phyloP scores from a whole-genome alignment of 2,329 filamentous ascomycete genomes.

The Periconia macrospinosa region DNA sequence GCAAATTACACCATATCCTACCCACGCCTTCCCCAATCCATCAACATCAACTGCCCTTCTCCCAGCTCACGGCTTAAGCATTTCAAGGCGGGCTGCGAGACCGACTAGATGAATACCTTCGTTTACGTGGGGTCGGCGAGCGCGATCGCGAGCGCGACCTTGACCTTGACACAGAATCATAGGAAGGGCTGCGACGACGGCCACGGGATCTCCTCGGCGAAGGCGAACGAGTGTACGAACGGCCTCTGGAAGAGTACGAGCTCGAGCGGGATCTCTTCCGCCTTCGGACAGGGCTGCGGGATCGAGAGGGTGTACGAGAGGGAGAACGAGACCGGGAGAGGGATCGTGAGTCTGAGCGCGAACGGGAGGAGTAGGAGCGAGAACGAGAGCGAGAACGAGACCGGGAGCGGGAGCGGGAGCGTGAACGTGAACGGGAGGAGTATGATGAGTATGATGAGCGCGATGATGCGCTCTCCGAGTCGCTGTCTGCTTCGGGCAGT shows the following conservation, averaged over 20 bases:
- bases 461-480: slow-evolving; percentile 36
- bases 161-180: slow-evolving; percentile 21
- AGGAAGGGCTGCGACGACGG: slow-evolving; percentile 23
- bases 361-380: slow-evolving; percentile 24
- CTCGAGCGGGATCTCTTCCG: too few relatives aligned
- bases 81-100: slow-evolving; percentile 1
- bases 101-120: slow-evolving; percentile 30
- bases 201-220: slow-evolving; percentile 18
- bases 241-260: neutral
- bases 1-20: too few relatives aligned
- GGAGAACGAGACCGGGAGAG: slow-evolving; percentile 7
- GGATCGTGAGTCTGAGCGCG: slow-evolving; percentile 28
- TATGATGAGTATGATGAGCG: slow-evolving; percentile 37
- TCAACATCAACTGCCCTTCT: too few relatives aligned
- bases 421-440: slow-evolving; percentile 29
- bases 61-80: too few relatives aligned
- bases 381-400: slow-evolving; percentile 17
- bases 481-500: slow-evolving; percentile 37
- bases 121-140: slow-evolving; percentile 22
- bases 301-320: neutral
- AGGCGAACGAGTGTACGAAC: slow-evolving; percentile 32
- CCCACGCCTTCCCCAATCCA: too few relatives aligned
- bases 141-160: slow-evolving; percentile 11
- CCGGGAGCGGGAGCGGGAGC: slow-evolving; percentile 15
- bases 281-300: neutral